phyloP scores from a whole-genome alignment of 2,329 filamentous ascomycete species.

The Beauveria australis region DNA sequence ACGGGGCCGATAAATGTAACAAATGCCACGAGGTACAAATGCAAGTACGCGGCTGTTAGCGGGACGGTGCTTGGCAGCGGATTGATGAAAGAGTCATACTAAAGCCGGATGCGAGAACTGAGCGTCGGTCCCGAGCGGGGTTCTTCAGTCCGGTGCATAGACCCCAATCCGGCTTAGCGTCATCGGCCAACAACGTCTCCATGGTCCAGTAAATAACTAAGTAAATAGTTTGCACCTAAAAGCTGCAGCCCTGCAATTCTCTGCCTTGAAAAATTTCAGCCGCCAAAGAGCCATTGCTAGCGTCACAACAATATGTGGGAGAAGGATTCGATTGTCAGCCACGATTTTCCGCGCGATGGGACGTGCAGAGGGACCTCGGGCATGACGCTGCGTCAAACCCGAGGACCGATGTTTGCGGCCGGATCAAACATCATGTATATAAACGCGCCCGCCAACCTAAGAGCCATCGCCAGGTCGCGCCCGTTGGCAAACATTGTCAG shows the following conservation, averaged over 20 bases:
- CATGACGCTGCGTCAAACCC: neutral
- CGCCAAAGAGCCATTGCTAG: neutral
- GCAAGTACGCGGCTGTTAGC: neutral
- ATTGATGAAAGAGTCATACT: neutral
- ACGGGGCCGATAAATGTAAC: neutral
- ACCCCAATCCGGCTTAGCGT: slow-evolving; percentile 14
- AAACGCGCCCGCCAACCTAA: neutral
- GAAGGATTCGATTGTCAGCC: neutral
- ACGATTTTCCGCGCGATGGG: neutral
- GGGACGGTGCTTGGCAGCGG: neutral
- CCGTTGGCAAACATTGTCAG: neutral
- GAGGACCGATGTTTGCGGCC: neutral
- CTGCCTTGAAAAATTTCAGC: neutral
- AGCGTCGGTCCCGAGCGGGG: slow-evolving; percentile 17
- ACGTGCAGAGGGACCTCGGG: slow-evolving; percentile 7
- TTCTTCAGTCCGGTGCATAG: neutral
- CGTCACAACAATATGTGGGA: neutral
- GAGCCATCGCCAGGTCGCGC: neutral
- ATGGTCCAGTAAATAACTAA: neutral
- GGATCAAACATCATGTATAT: neutral
- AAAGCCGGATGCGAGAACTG: slow-evolving; percentile 3
- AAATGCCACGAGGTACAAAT: neutral
- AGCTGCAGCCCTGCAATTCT: neutral
- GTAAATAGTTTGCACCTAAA: neutral
- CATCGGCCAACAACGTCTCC: slow-evolving; percentile 10